Base-by-base conservation (phyloP, 331 rosid genomes). In the Rosa hybrid region DNA sequence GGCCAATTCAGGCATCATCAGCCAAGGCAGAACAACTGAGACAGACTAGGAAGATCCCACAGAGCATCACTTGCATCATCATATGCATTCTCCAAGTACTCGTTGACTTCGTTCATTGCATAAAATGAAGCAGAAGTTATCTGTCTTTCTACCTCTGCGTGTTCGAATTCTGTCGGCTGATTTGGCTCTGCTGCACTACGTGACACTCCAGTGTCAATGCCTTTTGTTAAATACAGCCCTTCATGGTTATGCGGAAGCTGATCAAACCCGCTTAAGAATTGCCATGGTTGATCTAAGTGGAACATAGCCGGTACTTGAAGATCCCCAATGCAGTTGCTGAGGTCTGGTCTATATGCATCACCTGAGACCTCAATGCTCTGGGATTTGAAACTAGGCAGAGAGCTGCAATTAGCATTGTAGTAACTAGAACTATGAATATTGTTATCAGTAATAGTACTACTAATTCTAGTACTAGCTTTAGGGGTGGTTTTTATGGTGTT, bases 281-380 rank as follows among this genome's bases (percentile, higher is more conserved):
- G 76, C 92, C 97, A 90, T 53, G 89, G 62, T 56, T 62, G 73
- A 77, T 70, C 90, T 30, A 83, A 71, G 39, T 76, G 78, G 9
- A 71, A 75, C 77, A 44, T 4, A 75, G 81, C 45, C 54, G 69
- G 42, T 2, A 72, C 71, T 45, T 82, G 86, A 76, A 45, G 25
- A 20, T 80, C 88, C 71, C 77, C 82, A 41, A 57, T 41, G 68
- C 85, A 85, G 71, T 41, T 82, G 23, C 88, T 84, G 90, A 88
- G 70, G 74, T 84, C 92, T n/a, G 93, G 76, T 75, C 75, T 86
- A 83, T 83, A 83, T 10, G 75, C 74, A 46, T 84, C 81, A 48
- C 88, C 87, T 72, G 62, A 83, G 74, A 80, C 79, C 72, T 69
- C 73, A 46, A 51, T 3, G 20, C 30, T 76, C 65, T 72, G 86